Percentiles rank a stretch among this genome's conserved stretches.
Conservation (phyloP, 768 basidiomycete species). For the Scleroderma bovista region DNA sequence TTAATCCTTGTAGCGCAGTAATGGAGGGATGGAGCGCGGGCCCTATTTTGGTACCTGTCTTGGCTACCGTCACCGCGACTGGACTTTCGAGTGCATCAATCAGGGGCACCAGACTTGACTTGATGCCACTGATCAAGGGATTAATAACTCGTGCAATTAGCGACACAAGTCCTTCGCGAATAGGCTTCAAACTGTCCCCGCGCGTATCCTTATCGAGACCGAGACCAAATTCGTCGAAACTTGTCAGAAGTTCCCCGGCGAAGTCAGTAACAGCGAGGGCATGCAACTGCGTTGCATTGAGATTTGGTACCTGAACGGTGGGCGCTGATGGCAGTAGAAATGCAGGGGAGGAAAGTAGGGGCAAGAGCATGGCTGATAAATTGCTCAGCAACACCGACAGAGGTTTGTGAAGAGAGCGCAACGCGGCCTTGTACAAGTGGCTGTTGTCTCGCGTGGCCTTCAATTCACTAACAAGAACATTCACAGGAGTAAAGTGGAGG, state of each 20-base stretch:
- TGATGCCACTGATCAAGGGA: conserved; percentile 58
- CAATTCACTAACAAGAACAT: conserved; percentile 50
- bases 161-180: conserved; percentile 68
- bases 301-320: conserved; percentile 44
- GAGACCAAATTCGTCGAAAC: conserved; percentile 60
- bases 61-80: conserved; percentile 19
- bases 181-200: conserved; percentile 61
- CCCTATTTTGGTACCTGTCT: conserved; percentile 12
- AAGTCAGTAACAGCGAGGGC: conserved; percentile 65
- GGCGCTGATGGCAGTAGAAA: conserved; percentile 51
- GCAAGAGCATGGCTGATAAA: conserved; percentile 61
- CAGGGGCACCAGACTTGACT: conserved; percentile 53
- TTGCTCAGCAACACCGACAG: conserved; percentile 70
- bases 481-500: conserved; percentile 8
- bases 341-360: conserved; percentile 57
- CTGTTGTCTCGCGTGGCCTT: conserved; percentile 56
- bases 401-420: conserved; percentile 71
- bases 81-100: conserved; percentile 58
- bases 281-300: conserved; percentile 65
- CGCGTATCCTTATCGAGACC: conserved; percentile 57
- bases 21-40: conserved; percentile 51
- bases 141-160: conserved; percentile 61
- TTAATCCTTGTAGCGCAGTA: conserved; percentile 46
- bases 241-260: conserved; percentile 67
- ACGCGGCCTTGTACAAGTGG: conserved; percentile 61